These are phyloP conservation scores for Vickermania spadyakhi DNA, from an alignment of 208 protist genomes.

Conservation along the genomic window DNA sequence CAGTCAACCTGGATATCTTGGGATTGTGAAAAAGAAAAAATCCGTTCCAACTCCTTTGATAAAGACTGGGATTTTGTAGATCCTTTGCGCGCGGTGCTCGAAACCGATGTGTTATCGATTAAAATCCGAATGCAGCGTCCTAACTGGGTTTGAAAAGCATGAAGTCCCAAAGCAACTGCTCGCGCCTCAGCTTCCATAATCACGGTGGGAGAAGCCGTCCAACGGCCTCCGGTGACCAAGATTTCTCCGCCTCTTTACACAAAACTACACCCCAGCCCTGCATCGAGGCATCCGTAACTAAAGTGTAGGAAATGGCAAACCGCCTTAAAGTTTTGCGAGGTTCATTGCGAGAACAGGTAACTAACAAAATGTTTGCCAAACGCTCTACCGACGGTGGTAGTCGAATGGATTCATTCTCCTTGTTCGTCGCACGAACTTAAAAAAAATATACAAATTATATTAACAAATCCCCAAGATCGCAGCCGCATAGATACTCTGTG, in stretches of 20 bases:
- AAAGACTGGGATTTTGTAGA: not conserved
- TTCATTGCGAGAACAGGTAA: not conserved
- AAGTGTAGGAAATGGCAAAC: not conserved
- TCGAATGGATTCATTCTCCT: not conserved
- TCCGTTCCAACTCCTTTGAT: not conserved
- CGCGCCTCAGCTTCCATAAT: slow-evolving; percentile 9
- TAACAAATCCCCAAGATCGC: not conserved
- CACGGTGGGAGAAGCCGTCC: not conserved
- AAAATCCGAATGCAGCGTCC: not conserved
- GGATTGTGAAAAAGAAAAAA: not conserved
- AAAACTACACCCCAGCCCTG: slow-evolving; percentile 4
- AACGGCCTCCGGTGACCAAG: not conserved
- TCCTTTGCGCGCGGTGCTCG: not conserved
- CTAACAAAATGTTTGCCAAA: not conserved
- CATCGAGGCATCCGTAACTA: slow-evolving; percentile 9
- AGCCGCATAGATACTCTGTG: not conserved
- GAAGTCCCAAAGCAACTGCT: slow-evolving; percentile 4
- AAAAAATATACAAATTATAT: slow-evolving; percentile 2
- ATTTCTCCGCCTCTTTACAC: not conserved
- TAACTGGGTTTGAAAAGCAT: not conserved
- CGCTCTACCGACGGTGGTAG: not conserved
- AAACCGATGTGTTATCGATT: not conserved
- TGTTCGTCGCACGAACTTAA: not conserved
- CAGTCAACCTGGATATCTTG: not conserved
- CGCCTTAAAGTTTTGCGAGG: not conserved